Percentiles rank a stretch among this genome's conserved stretches.
Conservation (phyloP, 352 stramenopile genomes). For the Phytopythium sindhum region DNA sequence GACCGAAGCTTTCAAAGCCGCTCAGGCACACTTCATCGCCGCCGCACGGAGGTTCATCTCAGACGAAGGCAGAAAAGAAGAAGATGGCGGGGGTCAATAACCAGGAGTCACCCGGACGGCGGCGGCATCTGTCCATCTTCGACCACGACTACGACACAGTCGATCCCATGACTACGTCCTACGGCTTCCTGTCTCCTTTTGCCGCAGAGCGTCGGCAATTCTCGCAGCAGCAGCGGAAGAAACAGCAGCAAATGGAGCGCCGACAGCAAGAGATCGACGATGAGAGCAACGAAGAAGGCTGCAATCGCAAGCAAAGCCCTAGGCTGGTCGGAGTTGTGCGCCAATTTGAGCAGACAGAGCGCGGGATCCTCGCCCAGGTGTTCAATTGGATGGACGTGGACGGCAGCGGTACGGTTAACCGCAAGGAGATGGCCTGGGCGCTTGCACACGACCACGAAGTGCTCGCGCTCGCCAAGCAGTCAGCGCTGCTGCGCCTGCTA, state of each 20-base stretch:
- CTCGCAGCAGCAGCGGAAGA: background rate
- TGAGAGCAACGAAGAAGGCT: background rate
- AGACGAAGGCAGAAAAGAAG: slow-evolving; percentile 5
- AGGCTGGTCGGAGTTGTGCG: background rate
- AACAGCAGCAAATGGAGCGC: background rate
- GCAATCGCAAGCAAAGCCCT: background rate
- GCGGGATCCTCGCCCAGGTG: slow-evolving; percentile 30
- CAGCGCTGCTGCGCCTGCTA: slow-evolving; percentile 39
- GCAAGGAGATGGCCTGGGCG: slow-evolving; percentile 63
- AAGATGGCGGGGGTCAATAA: slow-evolving; percentile 11
- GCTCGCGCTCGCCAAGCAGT: slow-evolving; percentile 38
- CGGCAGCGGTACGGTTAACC: slow-evolving; percentile 56
- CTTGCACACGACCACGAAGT: slow-evolving; percentile 59
- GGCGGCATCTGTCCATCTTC: slow-evolving; percentile 9
- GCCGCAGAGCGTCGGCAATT: background rate
- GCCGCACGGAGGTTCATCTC: background rate
- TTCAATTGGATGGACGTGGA: slow-evolving; percentile 70
- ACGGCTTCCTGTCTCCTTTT: slow-evolving; percentile 26
- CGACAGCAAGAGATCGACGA: slow-evolving; percentile 5
- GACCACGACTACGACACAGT: slow-evolving; percentile 13
- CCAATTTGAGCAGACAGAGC: slow-evolving; percentile 39
- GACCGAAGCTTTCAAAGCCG: slow-evolving; percentile 8
- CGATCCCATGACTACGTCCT: slow-evolving; percentile 16
- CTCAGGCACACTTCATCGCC: slow-evolving; percentile 3
- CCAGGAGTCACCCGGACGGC: background rate